Base-by-base conservation (phyloP, 768 basidiomycete genomes). In the Serendipita indica region DNA sequence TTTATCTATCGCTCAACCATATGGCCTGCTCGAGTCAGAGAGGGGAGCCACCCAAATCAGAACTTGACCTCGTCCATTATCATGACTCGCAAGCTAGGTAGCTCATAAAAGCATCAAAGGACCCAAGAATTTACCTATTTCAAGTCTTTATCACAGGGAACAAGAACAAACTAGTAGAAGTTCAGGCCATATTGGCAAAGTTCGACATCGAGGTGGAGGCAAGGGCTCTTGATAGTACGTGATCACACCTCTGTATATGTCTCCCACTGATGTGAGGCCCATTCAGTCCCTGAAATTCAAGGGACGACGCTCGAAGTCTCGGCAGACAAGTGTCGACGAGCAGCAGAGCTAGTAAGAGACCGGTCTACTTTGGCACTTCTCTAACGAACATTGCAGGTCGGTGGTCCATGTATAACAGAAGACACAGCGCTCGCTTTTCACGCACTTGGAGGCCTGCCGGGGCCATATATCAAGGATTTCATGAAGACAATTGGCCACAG, bases 381-480 rank as follows among this genome's bases (percentile, higher is more conserved):
- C 3, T 12, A 4, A 22, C 10, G 30, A 27, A n/a, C 20, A 25
- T 20, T 39, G n/a, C 33, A 75, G 72, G 64, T 82, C 7, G 74
- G 75, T 32, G 75, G 75, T 0, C 75, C 82, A 5, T 80, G 79
- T 63, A 81, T 82, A 64, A 91, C 89, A 0, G 90, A 99, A 72
- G 96, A 99, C 68, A 99, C 96, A 0, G 91, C 96, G 0, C 78
- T 99, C 3, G 89, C 85, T 63, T 98, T 89, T 66, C 80, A 82
- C 61, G 92, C 96, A 0, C 73, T 98, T 16, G 79, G 83, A 18
- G 94, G 91, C 0, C 78, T 99, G 2, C 96, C 96, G 1, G 96
- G 96, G 0, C 94, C 94, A 0, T 99, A 94, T 72, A 93, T 99
- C 75, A 99, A 99, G 66, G 76, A 89, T 63, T 99, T 99, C 70